Evolutionary conservation across 768 basidiomycete species (phyloP).

Genomic region (Hysterangium stoloniferum): DNA sequence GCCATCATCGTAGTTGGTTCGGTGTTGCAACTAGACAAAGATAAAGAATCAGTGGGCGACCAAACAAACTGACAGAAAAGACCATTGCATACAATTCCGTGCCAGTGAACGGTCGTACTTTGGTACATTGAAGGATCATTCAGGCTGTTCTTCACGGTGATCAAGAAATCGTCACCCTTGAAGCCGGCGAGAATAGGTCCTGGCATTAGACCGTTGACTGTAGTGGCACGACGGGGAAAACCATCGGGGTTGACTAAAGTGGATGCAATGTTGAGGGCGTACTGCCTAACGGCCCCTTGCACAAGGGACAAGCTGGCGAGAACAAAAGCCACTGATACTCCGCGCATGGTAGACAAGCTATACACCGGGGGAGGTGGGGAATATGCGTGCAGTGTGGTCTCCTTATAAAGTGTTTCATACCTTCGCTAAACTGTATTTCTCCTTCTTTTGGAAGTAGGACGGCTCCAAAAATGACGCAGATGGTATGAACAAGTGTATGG

Average conservation of each 20-base stretch:
- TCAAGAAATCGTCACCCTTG: neutral
- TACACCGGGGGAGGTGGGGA: too few species aligned
- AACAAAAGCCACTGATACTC: neutral
- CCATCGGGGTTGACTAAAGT: neutral
- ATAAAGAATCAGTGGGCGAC: neutral
- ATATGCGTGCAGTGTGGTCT: too few species aligned
- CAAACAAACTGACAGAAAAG: neutral
- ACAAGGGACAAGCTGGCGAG: neutral
- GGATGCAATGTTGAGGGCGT: neutral
- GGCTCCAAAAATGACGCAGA: too few species aligned
- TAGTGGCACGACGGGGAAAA: neutral
- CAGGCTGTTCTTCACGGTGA: neutral
- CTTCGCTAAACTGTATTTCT: too few species aligned
- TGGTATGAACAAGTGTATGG: too few species aligned
- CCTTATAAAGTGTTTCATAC: too few species aligned
- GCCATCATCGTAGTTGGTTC: neutral
- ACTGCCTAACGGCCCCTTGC: neutral
- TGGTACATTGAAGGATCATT: neutral
- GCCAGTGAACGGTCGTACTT: slow-evolving; percentile 4
- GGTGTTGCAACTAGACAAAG: neutral
- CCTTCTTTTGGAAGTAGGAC: too few species aligned
- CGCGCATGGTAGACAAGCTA: neutral
- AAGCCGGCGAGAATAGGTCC: neutral
- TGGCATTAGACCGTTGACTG: neutral
- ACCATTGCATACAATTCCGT: neutral